Evolutionary conservation across 192 early-diverging fungal species (phyloP), one percentile per base, ranked within the genome.

Genomic region (Tieghemiomyces parasiticus): DNA sequence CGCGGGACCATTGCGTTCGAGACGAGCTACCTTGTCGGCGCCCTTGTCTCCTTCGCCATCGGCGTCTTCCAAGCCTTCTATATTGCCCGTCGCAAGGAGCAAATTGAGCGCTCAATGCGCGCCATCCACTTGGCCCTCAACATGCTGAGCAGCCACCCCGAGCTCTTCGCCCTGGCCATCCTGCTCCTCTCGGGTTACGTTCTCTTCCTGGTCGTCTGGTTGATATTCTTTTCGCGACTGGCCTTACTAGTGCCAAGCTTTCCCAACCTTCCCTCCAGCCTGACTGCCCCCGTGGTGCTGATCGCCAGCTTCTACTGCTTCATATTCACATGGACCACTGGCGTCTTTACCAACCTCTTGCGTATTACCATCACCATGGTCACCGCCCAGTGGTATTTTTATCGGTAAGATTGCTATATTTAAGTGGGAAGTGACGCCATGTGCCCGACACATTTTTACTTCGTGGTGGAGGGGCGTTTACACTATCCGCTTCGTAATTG

Each of bases 341-440:
- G 56, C 33, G 26, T 58, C 22, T 58, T 58, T 26, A 58, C 34
- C 56, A 58, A 58, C 29, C 20, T 58, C 20, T 12, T 58, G 14
- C 56, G 56, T 3, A 32, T 58, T n/a, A 58, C 56, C 6, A 58
- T 58, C n/a, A 26, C 56, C 32, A n/a, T 58, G 31, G 56, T 58
- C 19, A 35, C 33, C n/a, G 22, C 56, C 3, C 56, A 58, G 22
- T 58, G 56, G 56, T 58, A 58, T 58, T 58, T 58, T 29, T 58
- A 35, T 38, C 56, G 56, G 26, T n/a, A n/a, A n/a, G n/a, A n/a
- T n/a, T n/a, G n/a, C n/a, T n/a, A n/a, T n/a, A n/a, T n/a, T n/a
- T n/a, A n/a, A n/a, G n/a, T n/a, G n/a, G n/a, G n/a, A n/a, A n/a
- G n/a, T n/a, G n/a, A n/a, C n/a, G n/a, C n/a, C n/a, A n/a, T n/a